These are phyloP conservation scores for Pseudocercospora fuligena DNA, from an alignment of 2,329 filamentous ascomycete genomes.

Conservation along the genomic window DNA sequence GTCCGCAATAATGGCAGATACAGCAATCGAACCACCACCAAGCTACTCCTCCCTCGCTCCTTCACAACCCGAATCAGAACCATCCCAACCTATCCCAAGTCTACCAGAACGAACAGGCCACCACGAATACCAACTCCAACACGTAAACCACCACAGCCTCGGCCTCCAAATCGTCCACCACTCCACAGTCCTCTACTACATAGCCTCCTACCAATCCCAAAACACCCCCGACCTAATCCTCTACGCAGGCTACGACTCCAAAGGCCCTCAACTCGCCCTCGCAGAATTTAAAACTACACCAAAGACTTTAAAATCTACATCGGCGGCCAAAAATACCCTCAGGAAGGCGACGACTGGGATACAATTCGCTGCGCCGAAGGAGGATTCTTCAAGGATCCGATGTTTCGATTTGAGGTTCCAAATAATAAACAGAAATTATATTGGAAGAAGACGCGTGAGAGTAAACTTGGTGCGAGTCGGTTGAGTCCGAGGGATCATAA, in stretches of 20 bases:
- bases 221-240: slow-evolving; percentile 27
- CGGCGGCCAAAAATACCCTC: slow-evolving; percentile 26
- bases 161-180: slow-evolving; percentile 23
- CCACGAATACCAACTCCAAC: slow-evolving; percentile 20
- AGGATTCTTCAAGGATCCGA: slow-evolving; percentile 22
- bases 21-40: slow-evolving; percentile 5
- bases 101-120: background rate
- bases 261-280: slow-evolving; percentile 28
- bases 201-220: slow-evolving; percentile 21
- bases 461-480: slow-evolving; percentile 23
- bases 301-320: slow-evolving; percentile 29
- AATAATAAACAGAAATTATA: slow-evolving; percentile 16
- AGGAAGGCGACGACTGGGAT: slow-evolving; percentile 25
- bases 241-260: slow-evolving; percentile 29
- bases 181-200: slow-evolving; percentile 26
- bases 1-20: background rate
- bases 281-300: slow-evolving; percentile 16
- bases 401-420: slow-evolving; percentile 20
- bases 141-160: background rate
- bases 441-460: slow-evolving; percentile 25
- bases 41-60: slow-evolving; percentile 4
- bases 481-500: slow-evolving; percentile 25
- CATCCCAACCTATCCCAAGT: background rate
- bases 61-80: background rate
- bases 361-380: slow-evolving; percentile 18